A percentile compares a stretch with the other conserved stretches of the same genome.
Evolutionary conservation across 345 rosid species (phyloP).

Genomic region (Aquilaria malaccensis): DNA sequence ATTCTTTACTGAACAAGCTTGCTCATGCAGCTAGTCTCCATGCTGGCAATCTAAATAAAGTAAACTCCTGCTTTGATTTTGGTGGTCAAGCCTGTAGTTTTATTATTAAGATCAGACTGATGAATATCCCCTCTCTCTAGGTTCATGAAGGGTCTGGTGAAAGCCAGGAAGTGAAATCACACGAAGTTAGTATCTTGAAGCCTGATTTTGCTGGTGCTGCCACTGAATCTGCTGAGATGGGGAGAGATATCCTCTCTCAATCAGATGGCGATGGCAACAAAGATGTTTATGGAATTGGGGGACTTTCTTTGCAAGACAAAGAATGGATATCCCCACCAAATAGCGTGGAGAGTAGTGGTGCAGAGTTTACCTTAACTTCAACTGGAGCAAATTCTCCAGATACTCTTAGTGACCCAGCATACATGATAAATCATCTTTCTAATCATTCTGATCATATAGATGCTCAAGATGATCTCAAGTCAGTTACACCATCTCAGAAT

Average conservation of each 20-base stretch:
- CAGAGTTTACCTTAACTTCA: slow-evolving; percentile 37
- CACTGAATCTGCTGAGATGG: slow-evolving; percentile 35
- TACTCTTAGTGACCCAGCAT: slow-evolving; percentile 26
- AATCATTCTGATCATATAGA: slow-evolving; percentile 20
- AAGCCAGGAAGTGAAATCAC: slow-evolving; percentile 58
- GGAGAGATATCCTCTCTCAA: slow-evolving; percentile 31
- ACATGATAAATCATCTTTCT: slow-evolving; percentile 17
- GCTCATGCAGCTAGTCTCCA: slow-evolving; percentile 83
- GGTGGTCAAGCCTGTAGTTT: slow-evolving; percentile 5
- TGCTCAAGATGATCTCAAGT: slow-evolving; percentile 13
- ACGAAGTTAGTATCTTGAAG: slow-evolving; percentile 41
- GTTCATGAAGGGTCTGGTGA: slow-evolving; percentile 74
- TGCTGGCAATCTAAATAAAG: slow-evolving; percentile 84
- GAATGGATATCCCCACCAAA: slow-evolving; percentile 89
- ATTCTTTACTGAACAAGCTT: slow-evolving; percentile 58
- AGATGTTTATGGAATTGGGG: slow-evolving; percentile 27
- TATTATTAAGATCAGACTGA: slow-evolving; percentile 2
- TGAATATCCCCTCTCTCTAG: slow-evolving; percentile 26
- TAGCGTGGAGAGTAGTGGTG: slow-evolving; percentile 49
- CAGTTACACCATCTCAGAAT: slow-evolving; percentile 34
- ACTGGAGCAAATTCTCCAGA: slow-evolving; percentile 34
- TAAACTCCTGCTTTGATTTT: slow-evolving; percentile 22
- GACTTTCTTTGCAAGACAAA: slow-evolving; percentile 44
- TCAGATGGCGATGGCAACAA: slow-evolving; percentile 34
- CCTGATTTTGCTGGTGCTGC: slow-evolving; percentile 36